Percentiles rank a stretch among this genome's conserved stretches.
Evolutionary conservation across 768 basidiomycete species (phyloP).

Genomic region (Leccinum longicurvipes): DNA sequence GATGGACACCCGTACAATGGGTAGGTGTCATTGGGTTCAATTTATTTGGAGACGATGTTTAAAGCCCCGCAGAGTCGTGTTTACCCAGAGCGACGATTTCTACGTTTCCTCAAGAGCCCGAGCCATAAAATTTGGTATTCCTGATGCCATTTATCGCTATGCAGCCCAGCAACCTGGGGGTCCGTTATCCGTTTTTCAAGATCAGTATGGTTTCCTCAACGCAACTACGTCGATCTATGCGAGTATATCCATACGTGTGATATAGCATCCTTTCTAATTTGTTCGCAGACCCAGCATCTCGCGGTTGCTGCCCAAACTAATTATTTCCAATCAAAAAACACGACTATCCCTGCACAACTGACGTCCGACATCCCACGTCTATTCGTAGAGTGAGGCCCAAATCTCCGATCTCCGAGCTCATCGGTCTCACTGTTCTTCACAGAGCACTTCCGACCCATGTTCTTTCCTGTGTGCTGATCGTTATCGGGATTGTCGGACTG

Average conservation of each 20-base stretch:
- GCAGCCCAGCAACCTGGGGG: slow-evolving; percentile 44
- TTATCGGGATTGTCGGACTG: slow-evolving; percentile 47
- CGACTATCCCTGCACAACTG: slow-evolving; percentile 37
- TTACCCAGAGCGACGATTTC: slow-evolving; percentile 33
- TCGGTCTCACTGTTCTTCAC: slow-evolving; percentile 1
- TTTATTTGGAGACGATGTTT: not conserved
- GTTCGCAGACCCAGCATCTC: slow-evolving; percentile 53
- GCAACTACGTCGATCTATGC: slow-evolving; percentile 41
- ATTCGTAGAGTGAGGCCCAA: slow-evolving; percentile 50
- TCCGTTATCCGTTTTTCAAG: slow-evolving; percentile 43
- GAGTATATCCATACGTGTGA: slow-evolving; percentile 5
- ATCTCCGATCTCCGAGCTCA: not conserved
- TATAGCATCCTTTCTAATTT: not conserved
- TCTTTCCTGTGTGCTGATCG: slow-evolving; percentile 47
- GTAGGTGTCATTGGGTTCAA: slow-evolving; percentile 32
- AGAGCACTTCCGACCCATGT: slow-evolving; percentile 53
- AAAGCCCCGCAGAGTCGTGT: slow-evolving; percentile 38
- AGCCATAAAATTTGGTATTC: slow-evolving; percentile 49
- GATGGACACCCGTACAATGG: slow-evolving; percentile 57
- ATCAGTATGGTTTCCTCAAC: slow-evolving; percentile 49
- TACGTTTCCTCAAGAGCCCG: slow-evolving; percentile 52
- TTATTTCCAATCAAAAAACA: slow-evolving; percentile 51
- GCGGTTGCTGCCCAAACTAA: slow-evolving; percentile 52
- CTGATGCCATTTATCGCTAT: slow-evolving; percentile 56
- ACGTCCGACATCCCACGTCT: slow-evolving; percentile 47